These are phyloP conservation scores for Pichia kluyveri DNA, from an alignment of 805 yeast genomes.

Conservation along the genomic window DNA sequence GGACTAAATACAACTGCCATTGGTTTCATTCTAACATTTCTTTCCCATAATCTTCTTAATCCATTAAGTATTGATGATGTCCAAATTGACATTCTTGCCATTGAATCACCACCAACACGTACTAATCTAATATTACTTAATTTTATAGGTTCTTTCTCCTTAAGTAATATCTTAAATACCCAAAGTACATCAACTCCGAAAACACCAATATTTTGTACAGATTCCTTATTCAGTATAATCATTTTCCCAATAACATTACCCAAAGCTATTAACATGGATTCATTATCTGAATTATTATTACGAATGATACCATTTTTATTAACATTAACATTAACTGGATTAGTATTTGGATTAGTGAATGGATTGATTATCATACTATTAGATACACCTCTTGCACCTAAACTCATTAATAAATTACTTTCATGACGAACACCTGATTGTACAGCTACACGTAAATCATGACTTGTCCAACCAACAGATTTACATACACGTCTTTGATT, in stretches of 20 bases:
- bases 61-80: not conserved
- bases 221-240: not conserved
- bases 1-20: slow-evolving; percentile 3
- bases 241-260: not conserved
- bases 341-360: not conserved
- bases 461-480: not conserved
- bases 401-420: too few species aligned
- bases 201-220: slow-evolving; percentile 3
- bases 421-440: not conserved
- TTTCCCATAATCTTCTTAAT: not conserved
- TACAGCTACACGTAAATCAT: not conserved
- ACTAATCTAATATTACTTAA: not conserved
- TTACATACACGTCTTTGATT: not conserved
- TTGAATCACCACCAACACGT: slow-evolving; percentile 3
- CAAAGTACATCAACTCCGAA: slow-evolving; percentile 5
- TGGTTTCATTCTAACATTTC: not conserved
- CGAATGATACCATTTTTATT: not conserved
- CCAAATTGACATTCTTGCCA: slow-evolving; percentile 1
- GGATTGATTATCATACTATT: not conserved
- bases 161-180: not conserved
- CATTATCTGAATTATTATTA: not conserved
- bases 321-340: too few species aligned
- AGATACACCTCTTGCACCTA: not conserved
- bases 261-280: not conserved
- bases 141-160: not conserved